phyloP scores from a whole-genome alignment of 1,284 basidiomycete species.

The Laetiporus sulphureus region DNA sequence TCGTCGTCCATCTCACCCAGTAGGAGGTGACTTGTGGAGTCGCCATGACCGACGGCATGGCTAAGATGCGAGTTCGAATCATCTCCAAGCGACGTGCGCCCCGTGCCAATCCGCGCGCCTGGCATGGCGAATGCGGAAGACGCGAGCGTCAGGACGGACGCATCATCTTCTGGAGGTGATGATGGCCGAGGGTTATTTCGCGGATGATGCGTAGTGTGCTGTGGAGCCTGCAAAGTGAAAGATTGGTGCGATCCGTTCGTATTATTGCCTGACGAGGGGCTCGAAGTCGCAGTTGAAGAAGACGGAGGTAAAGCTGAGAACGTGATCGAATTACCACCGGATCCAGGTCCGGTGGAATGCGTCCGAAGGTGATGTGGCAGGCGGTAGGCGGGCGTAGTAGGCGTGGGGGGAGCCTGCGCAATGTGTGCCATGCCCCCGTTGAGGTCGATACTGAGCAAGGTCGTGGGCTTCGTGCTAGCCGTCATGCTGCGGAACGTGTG shows the following conservation, averaged over 20 bases:
- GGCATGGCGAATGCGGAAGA: slow-evolving; percentile 83
- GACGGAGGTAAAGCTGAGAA: slow-evolving; percentile 58
- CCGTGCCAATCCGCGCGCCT: slow-evolving; percentile 33
- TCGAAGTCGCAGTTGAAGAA: slow-evolving; percentile 39
- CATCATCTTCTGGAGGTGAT: slow-evolving; percentile 86
- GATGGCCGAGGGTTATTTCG: slow-evolving; percentile 92
- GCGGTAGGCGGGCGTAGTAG: slow-evolving; percentile 42
- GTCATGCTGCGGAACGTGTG: slow-evolving; percentile 75
- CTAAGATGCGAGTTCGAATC: slow-evolving; percentile 68
- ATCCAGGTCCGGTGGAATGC: slow-evolving; percentile 46
- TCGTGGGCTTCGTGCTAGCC: slow-evolving; percentile 94
- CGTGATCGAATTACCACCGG: slow-evolving; percentile 56
- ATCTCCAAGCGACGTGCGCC: slow-evolving; percentile 33
- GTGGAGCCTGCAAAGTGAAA: slow-evolving; percentile 64
- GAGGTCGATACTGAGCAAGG: slow-evolving; percentile 82
- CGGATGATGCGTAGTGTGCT: slow-evolving; percentile 87
- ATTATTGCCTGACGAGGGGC: slow-evolving; percentile 33
- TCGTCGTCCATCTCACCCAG: slow-evolving; percentile 44
- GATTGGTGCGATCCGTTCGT: slow-evolving; percentile 4
- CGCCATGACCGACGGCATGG: slow-evolving; percentile 39
- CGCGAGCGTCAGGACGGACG: slow-evolving; percentile 87
- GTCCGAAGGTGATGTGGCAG: slow-evolving; percentile 50
- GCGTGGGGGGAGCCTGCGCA: slow-evolving; percentile 72
- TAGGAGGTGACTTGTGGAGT: slow-evolving; percentile 61
- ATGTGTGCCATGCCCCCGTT: slow-evolving; percentile 84